Evolutionary conservation across 1,284 basidiomycete species (phyloP), one percentile per base, ranked within the genome.

Genomic region (Meripilus lineatus): DNA sequence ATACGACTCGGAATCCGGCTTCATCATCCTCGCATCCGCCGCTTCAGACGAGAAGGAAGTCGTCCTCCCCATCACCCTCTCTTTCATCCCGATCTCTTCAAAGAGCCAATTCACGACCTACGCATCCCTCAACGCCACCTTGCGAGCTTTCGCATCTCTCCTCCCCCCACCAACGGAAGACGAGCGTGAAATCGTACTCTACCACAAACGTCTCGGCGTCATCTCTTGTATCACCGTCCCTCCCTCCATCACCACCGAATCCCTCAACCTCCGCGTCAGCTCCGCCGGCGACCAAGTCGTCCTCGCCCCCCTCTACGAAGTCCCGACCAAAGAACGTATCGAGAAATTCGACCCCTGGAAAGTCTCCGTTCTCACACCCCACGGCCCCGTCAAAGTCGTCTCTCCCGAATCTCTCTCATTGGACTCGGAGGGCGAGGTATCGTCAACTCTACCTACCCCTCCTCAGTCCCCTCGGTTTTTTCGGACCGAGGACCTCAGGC

Each of bases 401-500:
- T n/a, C n/a, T n/a, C n/a, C n/a, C n/a, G n/a, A n/a, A n/a, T n/a
- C n/a, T n/a, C n/a, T n/a, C n/a, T n/a, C n/a, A n/a, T n/a, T n/a
- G n/a, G n/a, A n/a, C n/a, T n/a, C n/a, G n/a, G n/a, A n/a, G n/a
- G n/a, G n/a, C n/a, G n/a, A n/a, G n/a, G n/a, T n/a, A n/a, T n/a
- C n/a, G n/a, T 32, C 25, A 17, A 40, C n/a, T n/a, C n/a, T n/a
- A n/a, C n/a, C 32, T 17, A 22, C 21, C 7, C 18, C 52, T 3
- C 52, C 52, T 15, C 52, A 49, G 14, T 49, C 51, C 5, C 51
- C 52, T 18, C 52, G 50, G 14, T 48, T 48, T 17, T 23, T 28
- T 33, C 35, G 32, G 28, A 13, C 11, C 21, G 17, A 21, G 24
- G 11, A 21, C 22, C 25, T 40, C n/a, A n/a, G n/a, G n/a, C n/a